Percentiles rank a stretch among this genome's conserved stretches.
Conservation (phyloP, 441 rosid genomes). For the Erodium texanum region DNA sequence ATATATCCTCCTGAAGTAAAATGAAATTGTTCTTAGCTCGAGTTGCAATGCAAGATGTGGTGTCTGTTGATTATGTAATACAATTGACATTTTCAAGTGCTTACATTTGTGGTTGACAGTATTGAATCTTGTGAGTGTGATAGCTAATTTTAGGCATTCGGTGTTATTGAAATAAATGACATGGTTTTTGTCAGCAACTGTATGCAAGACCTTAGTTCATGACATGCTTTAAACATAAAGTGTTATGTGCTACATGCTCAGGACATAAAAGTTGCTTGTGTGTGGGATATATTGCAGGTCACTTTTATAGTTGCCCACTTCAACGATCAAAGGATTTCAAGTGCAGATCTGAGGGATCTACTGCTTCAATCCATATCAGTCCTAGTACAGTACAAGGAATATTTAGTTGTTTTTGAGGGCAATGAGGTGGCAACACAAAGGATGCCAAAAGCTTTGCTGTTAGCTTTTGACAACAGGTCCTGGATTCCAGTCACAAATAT, state of each 20-base stretch:
- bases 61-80: background rate
- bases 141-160: background rate
- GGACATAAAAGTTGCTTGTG: background rate
- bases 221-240: constrained; percentile 9
- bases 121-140: background rate
- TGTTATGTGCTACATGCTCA: background rate
- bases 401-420: constrained; percentile 75
- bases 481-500: constrained; percentile 96
- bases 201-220: background rate
- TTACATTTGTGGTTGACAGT: background rate
- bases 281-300: constrained; percentile 36
- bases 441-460: constrained; percentile 70
- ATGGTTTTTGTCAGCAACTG: background rate
- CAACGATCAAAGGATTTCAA: constrained; percentile 81
- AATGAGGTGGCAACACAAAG: constrained; percentile 71
- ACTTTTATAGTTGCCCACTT: constrained; percentile 86
- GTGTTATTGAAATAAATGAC: constrained; percentile 9
- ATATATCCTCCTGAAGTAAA: background rate
- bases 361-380: constrained; percentile 96
- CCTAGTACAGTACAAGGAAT: constrained; percentile 82
- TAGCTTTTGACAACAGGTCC: constrained; percentile 92
- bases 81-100: background rate
- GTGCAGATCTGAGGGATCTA: constrained; percentile 84
- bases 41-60: background rate
- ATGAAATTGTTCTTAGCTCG: constrained; percentile 1